These are phyloP conservation scores for Calocera viscosa DNA, from an alignment of 768 basidiomycete genomes.

Conservation along the genomic window DNA sequence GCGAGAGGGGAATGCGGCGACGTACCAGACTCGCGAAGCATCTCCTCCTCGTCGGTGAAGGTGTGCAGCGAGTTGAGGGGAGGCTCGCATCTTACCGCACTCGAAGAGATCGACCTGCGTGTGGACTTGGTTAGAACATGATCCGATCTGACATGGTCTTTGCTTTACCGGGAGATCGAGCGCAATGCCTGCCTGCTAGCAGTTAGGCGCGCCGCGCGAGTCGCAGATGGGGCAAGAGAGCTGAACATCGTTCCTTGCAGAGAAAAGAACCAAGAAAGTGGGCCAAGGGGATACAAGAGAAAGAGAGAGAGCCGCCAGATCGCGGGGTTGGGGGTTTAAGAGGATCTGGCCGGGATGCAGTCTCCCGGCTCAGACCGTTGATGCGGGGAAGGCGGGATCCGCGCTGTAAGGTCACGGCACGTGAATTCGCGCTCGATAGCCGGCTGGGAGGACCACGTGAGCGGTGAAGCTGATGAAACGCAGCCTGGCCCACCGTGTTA, in stretches of 20 bases:
- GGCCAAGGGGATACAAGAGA: not conserved
- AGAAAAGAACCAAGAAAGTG: not conserved
- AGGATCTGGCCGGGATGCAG: not conserved
- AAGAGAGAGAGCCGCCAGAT: not conserved
- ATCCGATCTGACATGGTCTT: not conserved
- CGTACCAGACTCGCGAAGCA: conserved; percentile 83
- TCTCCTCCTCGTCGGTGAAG: conserved; percentile 88
- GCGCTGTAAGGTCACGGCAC: not conserved
- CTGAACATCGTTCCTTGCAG: not conserved
- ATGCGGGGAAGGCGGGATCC: not conserved
- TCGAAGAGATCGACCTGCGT: not conserved
- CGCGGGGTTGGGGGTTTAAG: not conserved
- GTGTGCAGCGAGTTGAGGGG: conserved; percentile 46
- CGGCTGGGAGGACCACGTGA: not conserved
- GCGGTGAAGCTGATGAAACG: not conserved
- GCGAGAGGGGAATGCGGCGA: not conserved
- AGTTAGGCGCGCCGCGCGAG: not conserved
- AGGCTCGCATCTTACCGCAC: not conserved
- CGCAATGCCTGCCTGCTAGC: not conserved
- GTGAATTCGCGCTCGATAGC: not conserved
- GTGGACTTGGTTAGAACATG: not conserved
- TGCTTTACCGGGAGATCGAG: not conserved
- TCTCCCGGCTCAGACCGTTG: not conserved
- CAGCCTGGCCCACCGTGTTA: not conserved
- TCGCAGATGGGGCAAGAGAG: not conserved